Evolutionary conservation across 345 rosid genomes (phyloP).

Genomic region (Populus simonii): DNA sequence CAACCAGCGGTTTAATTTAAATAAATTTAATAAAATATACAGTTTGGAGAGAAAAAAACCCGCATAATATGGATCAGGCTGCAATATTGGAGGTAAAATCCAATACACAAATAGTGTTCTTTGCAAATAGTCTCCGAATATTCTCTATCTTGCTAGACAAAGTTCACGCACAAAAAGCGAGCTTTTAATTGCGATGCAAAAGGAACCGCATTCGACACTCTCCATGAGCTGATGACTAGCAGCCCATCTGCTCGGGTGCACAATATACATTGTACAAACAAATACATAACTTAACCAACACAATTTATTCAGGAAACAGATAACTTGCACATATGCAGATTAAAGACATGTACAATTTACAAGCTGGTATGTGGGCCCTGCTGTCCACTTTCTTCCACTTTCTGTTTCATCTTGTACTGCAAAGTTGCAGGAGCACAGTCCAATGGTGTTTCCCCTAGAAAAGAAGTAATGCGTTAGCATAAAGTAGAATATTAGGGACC

Average conservation of each 20-base stretch:
- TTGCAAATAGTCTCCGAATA: background rate
- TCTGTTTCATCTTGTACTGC: slow-evolving; percentile 77
- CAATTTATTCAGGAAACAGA: slow-evolving; percentile 3
- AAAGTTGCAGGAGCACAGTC: slow-evolving; percentile 89
- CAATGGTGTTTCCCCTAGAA: slow-evolving; percentile 78
- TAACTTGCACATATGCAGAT: slow-evolving; percentile 13
- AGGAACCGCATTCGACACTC: background rate
- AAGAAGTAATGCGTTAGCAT: background rate
- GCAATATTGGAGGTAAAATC: too few relatives aligned
- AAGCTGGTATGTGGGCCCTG: slow-evolving; percentile 2
- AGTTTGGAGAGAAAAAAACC: too few relatives aligned
- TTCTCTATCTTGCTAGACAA: background rate
- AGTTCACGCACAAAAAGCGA: background rate
- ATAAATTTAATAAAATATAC: too few relatives aligned
- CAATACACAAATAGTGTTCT: too few relatives aligned
- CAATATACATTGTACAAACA: slow-evolving; percentile 9
- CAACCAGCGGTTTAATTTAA: too few relatives aligned
- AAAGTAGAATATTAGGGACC: background rate
- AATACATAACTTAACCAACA: background rate
- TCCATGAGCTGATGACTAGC: slow-evolving; percentile 4
- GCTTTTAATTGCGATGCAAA: slow-evolving; percentile 7
- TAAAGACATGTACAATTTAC: background rate
- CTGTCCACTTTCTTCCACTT: slow-evolving; percentile 41
- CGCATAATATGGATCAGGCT: too few relatives aligned
- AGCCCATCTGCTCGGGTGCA: slow-evolving; percentile 1